These are phyloP conservation scores for Paecilomyces fulvus DNA, from an alignment of 2,329 filamentous ascomycete genomes.

Conservation along the genomic window DNA sequence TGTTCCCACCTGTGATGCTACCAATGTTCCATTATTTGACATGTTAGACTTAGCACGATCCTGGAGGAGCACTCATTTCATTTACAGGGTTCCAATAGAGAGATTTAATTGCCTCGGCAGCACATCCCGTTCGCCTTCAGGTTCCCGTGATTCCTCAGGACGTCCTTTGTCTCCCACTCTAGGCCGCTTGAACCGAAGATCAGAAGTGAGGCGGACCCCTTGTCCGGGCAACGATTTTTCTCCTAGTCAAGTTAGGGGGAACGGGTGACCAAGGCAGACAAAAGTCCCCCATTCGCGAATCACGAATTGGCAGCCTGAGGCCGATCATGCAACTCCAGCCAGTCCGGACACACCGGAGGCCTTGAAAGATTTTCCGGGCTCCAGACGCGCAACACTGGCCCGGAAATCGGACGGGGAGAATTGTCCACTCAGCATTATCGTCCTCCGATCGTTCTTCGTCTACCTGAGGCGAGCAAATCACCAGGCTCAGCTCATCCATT, in stretches of 20 bases:
- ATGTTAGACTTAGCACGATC: conserved; percentile 16
- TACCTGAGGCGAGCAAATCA: conserved; percentile 7
- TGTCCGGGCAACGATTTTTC: neutral
- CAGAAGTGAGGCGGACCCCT: neutral
- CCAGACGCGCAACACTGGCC: neutral
- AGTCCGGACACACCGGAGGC: conserved; percentile 3
- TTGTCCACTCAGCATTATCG: neutral
- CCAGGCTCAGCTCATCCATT: too few species aligned
- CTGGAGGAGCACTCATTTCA: conserved; percentile 14
- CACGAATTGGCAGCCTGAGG: neutral
- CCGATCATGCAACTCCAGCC: conserved; percentile 1
- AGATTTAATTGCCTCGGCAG: conserved; percentile 8
- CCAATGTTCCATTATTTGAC: conserved; percentile 5
- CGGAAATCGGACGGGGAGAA: neutral
- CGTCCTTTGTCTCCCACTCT: neutral
- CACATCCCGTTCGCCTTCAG: neutral
- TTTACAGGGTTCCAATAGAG: conserved; percentile 16
- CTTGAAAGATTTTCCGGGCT: neutral
- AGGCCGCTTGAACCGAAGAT: neutral
- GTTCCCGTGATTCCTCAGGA: too few species aligned
- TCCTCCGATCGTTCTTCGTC: neutral
- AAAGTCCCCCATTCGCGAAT: neutral
- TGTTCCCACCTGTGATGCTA: neutral
- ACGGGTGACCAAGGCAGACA: neutral
- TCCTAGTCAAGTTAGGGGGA: neutral